A percentile compares a stretch with the other conserved stretches of the same genome.
phyloP scores from a whole-genome alignment of 129 eudicot species.

The Helianthus tuberosus region DNA sequence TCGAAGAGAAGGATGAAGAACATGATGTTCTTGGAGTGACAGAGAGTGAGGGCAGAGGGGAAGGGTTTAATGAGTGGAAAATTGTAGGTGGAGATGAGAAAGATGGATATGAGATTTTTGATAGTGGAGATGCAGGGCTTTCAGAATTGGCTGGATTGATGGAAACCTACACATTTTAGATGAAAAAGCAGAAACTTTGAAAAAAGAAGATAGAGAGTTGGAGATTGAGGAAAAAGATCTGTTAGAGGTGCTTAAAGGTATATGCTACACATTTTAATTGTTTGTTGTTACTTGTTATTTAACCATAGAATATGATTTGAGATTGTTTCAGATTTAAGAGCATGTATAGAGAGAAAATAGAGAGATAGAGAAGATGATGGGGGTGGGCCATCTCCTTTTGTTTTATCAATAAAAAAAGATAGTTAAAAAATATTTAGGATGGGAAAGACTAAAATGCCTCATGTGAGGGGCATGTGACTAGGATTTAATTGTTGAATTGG shows the following conservation, averaged over 20 bases:
- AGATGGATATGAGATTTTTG: conserved; percentile 40
- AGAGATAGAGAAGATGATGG: no score
- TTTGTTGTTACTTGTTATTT: neutral
- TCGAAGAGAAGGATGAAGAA: conserved; percentile 22
- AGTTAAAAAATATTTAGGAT: no score
- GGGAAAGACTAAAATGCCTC: no score
- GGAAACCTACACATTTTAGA: neutral
- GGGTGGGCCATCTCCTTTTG: no score
- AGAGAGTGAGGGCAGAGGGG: conserved; percentile 28
- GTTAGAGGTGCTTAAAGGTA: conserved; percentile 60
- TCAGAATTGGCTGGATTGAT: conserved; percentile 24
- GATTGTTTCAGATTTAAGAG: neutral
- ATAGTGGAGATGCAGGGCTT: conserved; percentile 31
- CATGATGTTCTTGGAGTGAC: conserved; percentile 35
- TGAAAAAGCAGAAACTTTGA: conserved; percentile 19
- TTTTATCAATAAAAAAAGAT: no score
- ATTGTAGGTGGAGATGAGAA: conserved; percentile 43
- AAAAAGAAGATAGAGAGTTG: conserved; percentile 50
- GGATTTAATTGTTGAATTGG: no score
- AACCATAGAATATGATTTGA: neutral
- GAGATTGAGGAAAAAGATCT: conserved; percentile 64
- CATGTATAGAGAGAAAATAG: no score
- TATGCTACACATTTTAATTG: neutral
- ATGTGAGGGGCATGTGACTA: no score
- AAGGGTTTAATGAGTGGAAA: conserved; percentile 50